Evolutionary conservation across 371 early-diverging fungal genomes (phyloP), one percentile per base, ranked within the genome.

Genomic region (Mortierella sp.): DNA sequence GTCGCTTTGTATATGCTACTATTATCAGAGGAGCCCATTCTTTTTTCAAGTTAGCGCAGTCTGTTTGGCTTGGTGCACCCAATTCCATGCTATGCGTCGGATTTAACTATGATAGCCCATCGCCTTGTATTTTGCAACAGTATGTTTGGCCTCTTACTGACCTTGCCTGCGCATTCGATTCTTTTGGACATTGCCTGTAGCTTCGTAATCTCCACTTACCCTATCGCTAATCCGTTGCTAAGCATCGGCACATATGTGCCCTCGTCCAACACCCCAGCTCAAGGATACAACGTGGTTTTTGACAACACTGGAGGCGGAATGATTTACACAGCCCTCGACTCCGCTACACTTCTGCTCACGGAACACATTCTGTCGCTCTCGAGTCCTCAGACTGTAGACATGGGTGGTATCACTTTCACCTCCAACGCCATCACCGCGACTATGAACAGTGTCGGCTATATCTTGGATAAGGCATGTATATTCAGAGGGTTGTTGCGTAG

Each of bases 201-300:
- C 42, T 60, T 42, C 23, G 15, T 56, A 24, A 19, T 76, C 19
- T 31, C 61, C 12, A 27, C 23, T 8, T 65, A 54, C 28, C 78
- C 78, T 2, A 43, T 61, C 4, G n/a, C 31, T 0, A 47, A 37
- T 27, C 56, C 78, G 0, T 21, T 76, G 14, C 42, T 65, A 19
- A 46, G 52, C 23, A 62, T 70, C 17, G 78, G 78, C 8, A 65
- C 78, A 4, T 70, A 50, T 30, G 27, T 58, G n/a, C 19, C 54
- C 12, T 46, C 70, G 4, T 17, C 54, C 24, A 50, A 56, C 47
- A 60, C 78, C 4, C 78, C 78, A 0, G 66, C 57, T 1, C 69
- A 68, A 23, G 78, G 78, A 26, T 61, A 61, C 27, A 21, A 56
- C 37, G 23, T 69, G 6, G 78, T 76, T 24, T 76, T 69, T 43